Conservation (phyloP, 2,329 filamentous ascomycete genomes). For the Biscogniauxia marginata region DNA sequence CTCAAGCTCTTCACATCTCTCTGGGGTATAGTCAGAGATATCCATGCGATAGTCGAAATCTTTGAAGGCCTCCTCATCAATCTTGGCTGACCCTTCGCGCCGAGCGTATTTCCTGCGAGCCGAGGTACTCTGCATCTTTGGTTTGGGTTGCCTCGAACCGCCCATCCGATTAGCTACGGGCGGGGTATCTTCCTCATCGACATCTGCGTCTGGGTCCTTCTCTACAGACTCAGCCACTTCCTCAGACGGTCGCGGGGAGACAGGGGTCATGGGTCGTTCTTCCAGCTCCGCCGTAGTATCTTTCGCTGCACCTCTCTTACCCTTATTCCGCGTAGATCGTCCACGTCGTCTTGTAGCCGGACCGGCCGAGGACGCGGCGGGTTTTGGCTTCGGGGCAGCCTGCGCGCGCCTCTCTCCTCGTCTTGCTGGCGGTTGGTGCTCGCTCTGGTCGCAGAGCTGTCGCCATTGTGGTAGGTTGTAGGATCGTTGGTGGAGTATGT, state of each 20-base stretch:
- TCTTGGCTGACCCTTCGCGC: slow-evolving; percentile 71
- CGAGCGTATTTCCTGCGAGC: slow-evolving; percentile 84
- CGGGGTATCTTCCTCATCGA: slow-evolving; percentile 46
- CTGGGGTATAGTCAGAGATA: slow-evolving; percentile 82
- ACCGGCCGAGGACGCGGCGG: slow-evolving; percentile 34
- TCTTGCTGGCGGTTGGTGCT: slow-evolving; percentile 90
- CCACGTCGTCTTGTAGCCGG: slow-evolving; percentile 43
- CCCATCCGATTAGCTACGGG: slow-evolving; percentile 48
- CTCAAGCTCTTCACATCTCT: slow-evolving; percentile 92
- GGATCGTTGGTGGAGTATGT: slow-evolving; percentile 91
- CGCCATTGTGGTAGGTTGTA: slow-evolving; percentile 98
- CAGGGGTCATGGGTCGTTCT: slow-evolving; percentile 57
- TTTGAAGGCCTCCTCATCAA: slow-evolving; percentile 89
- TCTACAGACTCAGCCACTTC: slow-evolving; percentile 49
- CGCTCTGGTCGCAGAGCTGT: slow-evolving; percentile 86
- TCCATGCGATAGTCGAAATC: slow-evolving; percentile 89
- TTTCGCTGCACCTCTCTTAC: slow-evolving; percentile 38
- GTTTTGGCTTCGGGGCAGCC: slow-evolving; percentile 49
- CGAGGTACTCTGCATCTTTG: slow-evolving; percentile 73
- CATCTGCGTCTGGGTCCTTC: slow-evolving; percentile 44
- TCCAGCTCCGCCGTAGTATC: slow-evolving; percentile 41
- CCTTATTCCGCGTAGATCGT: slow-evolving; percentile 39
- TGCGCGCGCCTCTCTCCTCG: slow-evolving; percentile 77
- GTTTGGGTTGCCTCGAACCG: slow-evolving; percentile 49
- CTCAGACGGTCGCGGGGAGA: slow-evolving; percentile 49